A percentile compares a stretch with the other conserved stretches of the same genome.
Conservation (phyloP, 305 asterid genomes). For the Euphrasia arctica region DNA sequence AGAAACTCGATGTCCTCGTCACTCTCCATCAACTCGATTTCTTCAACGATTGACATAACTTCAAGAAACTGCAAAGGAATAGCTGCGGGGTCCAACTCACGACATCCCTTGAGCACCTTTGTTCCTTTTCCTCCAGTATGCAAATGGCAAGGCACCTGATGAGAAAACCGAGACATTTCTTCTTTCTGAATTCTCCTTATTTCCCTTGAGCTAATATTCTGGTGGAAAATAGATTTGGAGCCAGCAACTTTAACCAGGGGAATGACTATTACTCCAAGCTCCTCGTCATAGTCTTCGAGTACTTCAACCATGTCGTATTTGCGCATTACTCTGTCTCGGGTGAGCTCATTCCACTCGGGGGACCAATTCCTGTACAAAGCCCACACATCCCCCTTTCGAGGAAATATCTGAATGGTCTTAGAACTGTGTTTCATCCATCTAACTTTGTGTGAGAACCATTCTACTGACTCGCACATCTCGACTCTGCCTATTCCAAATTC, state of each 20-base stretch:
- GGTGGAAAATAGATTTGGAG: slow-evolving; percentile 59
- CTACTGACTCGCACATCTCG: slow-evolving; percentile 35
- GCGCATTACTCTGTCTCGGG: slow-evolving; percentile 57
- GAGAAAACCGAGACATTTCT: slow-evolving; percentile 91
- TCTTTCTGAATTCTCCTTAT: slow-evolving; percentile 58
- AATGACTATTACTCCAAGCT: slow-evolving; percentile 45
- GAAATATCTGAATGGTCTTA: slow-evolving; percentile 46
- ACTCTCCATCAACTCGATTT: slow-evolving; percentile 34
- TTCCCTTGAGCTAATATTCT: slow-evolving; percentile 48
- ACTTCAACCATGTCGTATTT: slow-evolving; percentile 77
- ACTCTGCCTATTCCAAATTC: slow-evolving; percentile 45
- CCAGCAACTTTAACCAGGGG: slow-evolving; percentile 70
- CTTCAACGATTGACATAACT: slow-evolving; percentile 37
- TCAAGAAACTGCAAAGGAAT: slow-evolving; percentile 68
- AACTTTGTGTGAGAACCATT: slow-evolving; percentile 62
- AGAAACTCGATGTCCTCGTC: slow-evolving; percentile 32
- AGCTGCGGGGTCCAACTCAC: slow-evolving; percentile 94
- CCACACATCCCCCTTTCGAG: slow-evolving; percentile 68
- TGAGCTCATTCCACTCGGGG: slow-evolving; percentile 72
- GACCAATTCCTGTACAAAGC: slow-evolving; percentile 81
- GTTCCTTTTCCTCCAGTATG: slow-evolving; percentile 61
- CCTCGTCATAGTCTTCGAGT: slow-evolving; percentile 58
- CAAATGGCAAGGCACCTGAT: slow-evolving; percentile 71
- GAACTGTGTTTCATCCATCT: slow-evolving; percentile 40
- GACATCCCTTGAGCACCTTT: slow-evolving; percentile 56